phyloP scores from a whole-genome alignment of 139 green algal genomes.

The Eudorina sp. region DNA sequence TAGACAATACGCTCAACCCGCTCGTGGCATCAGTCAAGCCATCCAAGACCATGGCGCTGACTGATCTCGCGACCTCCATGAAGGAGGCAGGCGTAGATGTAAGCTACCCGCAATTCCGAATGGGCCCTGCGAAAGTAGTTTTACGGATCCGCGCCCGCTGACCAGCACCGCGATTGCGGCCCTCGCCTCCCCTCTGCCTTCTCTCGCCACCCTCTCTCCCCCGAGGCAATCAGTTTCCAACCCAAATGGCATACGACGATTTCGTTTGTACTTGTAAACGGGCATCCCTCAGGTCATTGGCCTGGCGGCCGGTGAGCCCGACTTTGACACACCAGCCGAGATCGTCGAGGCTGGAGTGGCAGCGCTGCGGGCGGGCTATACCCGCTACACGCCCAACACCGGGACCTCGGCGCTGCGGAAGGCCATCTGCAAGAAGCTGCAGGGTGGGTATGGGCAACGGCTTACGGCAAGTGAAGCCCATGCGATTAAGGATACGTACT shows the following conservation, averaged over 20 bases:
- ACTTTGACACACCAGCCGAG: constrained; percentile 93
- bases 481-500: no score
- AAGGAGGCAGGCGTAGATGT: constrained; percentile 85
- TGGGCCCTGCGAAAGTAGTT: no score
- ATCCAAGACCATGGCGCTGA: constrained; percentile 96
- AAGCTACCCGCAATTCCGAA: no score
- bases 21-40: constrained; percentile 82
- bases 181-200: neutral
- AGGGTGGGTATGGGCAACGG: no score
- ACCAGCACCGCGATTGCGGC: neutral
- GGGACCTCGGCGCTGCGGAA: constrained; percentile 85
- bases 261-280: no score
- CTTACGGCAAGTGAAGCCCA: no score
- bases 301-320: constrained; percentile 94
- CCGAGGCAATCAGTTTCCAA: neutral
- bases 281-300: constrained; percentile 80
- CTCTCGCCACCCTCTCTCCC: neutral
- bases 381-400: constrained; percentile 95
- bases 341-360: constrained; percentile 87
- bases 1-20: constrained; percentile 85
- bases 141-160: neutral
- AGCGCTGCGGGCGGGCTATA: constrained; percentile 87
- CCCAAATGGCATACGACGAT: neutral
- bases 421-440: constrained; percentile 92
- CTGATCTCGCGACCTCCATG: constrained; percentile 87